Evolutionary conservation across 2,329 filamentous ascomycete species (phyloP).

Genomic region (Claviceps africana): DNA sequence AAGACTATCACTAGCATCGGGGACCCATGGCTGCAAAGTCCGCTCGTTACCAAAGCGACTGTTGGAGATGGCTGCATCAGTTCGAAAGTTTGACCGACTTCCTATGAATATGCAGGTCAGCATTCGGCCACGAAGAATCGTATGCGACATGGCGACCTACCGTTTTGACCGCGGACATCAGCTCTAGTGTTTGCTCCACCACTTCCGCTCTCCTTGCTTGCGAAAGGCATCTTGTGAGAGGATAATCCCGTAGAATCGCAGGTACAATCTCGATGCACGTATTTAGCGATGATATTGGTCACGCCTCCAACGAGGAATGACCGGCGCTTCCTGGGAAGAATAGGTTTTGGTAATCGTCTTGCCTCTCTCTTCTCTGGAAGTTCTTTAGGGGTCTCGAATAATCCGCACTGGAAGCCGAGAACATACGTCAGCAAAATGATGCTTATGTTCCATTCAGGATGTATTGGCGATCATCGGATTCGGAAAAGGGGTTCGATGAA

Average conservation of each 20-base stretch:
- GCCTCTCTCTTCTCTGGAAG: background rate
- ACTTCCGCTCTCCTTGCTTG: conserved; percentile 25
- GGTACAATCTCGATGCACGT: conserved; percentile 9
- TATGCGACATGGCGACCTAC: conserved; percentile 12
- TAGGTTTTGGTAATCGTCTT: conserved; percentile 4
- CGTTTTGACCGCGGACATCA: conserved; percentile 22
- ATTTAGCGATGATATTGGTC: background rate
- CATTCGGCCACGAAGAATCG: background rate
- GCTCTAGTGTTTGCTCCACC: conserved; percentile 17
- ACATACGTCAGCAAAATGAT: background rate
- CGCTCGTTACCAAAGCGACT: conserved; percentile 56
- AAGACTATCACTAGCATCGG: conserved; percentile 44
- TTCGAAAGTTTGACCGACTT: conserved; percentile 57
- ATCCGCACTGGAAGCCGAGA: background rate
- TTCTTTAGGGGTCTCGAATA: background rate
- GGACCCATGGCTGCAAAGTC: conserved; percentile 68
- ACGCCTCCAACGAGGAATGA: conserved; percentile 3
- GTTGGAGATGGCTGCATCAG: conserved; percentile 78
- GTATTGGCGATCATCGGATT: background rate
- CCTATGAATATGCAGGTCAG: conserved; percentile 30
- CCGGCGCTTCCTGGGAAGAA: conserved; percentile 3
- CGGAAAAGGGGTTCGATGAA: background rate
- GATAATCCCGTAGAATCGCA: conserved; percentile 11
- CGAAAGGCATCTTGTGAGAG: conserved; percentile 21
- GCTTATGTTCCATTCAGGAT: background rate